Evolutionary conservation across 2,329 filamentous ascomycete genomes (phyloP), one percentile per base, ranked within the genome.

Genomic region (Cryphonectria japonica): DNA sequence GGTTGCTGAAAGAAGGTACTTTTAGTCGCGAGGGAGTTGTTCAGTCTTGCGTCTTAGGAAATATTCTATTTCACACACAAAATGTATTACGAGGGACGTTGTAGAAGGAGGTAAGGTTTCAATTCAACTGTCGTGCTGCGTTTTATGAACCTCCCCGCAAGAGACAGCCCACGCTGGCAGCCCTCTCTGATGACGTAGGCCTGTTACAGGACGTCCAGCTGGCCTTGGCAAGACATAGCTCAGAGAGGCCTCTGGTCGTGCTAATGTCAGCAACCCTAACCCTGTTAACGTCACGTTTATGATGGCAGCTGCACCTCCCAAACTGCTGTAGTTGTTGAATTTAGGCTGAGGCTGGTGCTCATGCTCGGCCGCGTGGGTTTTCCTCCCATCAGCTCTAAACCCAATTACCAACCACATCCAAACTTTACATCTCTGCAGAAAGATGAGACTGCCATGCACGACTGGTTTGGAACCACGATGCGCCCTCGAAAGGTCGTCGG

Each of bases 181-280:
- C 37, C 37, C 37, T 39, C 37, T 39, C 37, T 32, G 43, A 72
- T 72, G 70, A 72, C 70, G 70, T 72, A 67, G 61, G 66, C 68
- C 29, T 34, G 19, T 26, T 16, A 66, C 52, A 37, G 43, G 34
- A 22, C 22, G 34, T 50, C 50, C 50, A 39, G 65, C 14, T 41
- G 50, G 29, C 57, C 57, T 57, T 57, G 52, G 52, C 52, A 54
- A 29, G 32, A 34, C 62, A 34, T 11, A 52, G 39, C 32, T 16
- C n/a, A 8, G 34, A 11, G n/a, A 16, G 39, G 26, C 22, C 62
- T 32, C 29, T 32, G 5, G 41, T 37, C 29, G 43, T 61, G 59
- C 59, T 61, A 19, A 39, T 61, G n/a, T 67, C 34, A 26, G 22
- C 52, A 59, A 61, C 66, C 65, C 66, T 29, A 68, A 68, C 66